Base-by-base conservation (phyloP, 768 basidiomycete species). In the Hydnum rufescens region DNA sequence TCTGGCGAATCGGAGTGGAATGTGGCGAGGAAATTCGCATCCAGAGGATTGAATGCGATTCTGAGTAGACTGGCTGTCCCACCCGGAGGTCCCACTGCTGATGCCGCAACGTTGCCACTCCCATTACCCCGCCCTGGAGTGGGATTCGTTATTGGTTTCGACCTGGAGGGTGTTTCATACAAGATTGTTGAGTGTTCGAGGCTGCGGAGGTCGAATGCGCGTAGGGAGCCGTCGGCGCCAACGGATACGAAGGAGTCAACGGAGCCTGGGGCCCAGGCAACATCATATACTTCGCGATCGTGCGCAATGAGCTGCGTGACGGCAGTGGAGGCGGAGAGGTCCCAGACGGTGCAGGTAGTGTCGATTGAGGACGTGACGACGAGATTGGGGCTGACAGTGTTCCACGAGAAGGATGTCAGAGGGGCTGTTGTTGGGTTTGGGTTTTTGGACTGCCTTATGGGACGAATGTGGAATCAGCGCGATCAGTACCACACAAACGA, bases 331-430 rank as follows among this genome's bases (percentile, higher is more conserved):
- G 87, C 87, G 60, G 93, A 84, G 62, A 99, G 86, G 65, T 99
- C 95, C 95, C 95, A 99, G 23, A 97, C 84, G 1, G 95, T 97
- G 64, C 93, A 97, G 13, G 92, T 95, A 49, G 95, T 99, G 63
- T 99, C 95, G 60, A 97, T 93, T 4, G 90, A 95, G 23, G 93
- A 92, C 4, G 95, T 99, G 32, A 97, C 93, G 59, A 97, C 80
- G 49, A 87, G 76, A 56, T 78, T 80, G 1, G 93, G 89, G 0
- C 82, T 73, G 61, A 90, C 83, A 60, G 89, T 80, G 62, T 95
- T 96, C 95, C 95, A 99, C 0, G 90, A 90, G 66, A 99, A 95
- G 64, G 82, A 88, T 8, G 95, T 99, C 57, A 97, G 67, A 1
- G 95, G 95, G 3, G 95, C 90, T 29, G 77, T 78, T 46, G 76